Conservation (phyloP, 495 filamentous ascomycete genomes). For the Penicillium pulvis region DNA sequence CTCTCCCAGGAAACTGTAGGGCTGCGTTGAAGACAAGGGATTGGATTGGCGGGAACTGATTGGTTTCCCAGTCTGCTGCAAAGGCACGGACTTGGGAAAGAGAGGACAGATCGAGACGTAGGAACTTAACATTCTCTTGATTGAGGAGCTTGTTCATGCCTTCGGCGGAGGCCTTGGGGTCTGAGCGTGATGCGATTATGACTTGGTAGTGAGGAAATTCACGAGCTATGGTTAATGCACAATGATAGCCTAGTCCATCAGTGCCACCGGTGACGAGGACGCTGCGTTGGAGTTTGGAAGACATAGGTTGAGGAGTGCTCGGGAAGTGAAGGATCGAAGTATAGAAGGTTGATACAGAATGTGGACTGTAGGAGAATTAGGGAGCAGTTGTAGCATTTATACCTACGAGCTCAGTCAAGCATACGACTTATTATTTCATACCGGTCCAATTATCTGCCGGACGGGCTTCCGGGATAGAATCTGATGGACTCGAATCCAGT, state of each 20-base stretch:
- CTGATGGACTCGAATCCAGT: too few relatives aligned
- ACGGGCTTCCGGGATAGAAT: too few relatives aligned
- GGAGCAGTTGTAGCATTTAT: too few relatives aligned
- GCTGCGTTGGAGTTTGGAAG: conserved; percentile 20
- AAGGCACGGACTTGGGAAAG: conserved; percentile 40
- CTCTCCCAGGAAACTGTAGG: conserved; percentile 36
- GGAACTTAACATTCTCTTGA: conserved; percentile 41
- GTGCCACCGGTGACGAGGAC: conserved; percentile 51
- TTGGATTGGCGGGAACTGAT: conserved; percentile 43
- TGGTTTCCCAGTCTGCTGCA: conserved; percentile 39
- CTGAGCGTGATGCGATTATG: conserved; percentile 43
- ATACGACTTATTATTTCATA: too few relatives aligned
- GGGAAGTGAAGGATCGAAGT: too few relatives aligned
- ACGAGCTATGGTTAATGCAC: conserved; percentile 35
- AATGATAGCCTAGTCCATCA: conserved; percentile 35
- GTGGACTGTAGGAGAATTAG: too few relatives aligned
- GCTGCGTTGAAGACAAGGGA: conserved; percentile 51
- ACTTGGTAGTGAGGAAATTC: conserved; percentile 33
- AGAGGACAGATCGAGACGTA: conserved; percentile 43
- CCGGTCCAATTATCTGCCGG: too few relatives aligned
- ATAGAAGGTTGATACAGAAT: too few relatives aligned
- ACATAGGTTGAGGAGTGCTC: too few relatives aligned
- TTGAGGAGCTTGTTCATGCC: conserved; percentile 31
- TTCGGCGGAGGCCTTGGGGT: conserved; percentile 42
- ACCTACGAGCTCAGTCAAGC: too few relatives aligned